These are phyloP conservation scores for Colletotrichum agaves DNA, from an alignment of 2,329 filamentous ascomycete species.

Conservation along the genomic window DNA sequence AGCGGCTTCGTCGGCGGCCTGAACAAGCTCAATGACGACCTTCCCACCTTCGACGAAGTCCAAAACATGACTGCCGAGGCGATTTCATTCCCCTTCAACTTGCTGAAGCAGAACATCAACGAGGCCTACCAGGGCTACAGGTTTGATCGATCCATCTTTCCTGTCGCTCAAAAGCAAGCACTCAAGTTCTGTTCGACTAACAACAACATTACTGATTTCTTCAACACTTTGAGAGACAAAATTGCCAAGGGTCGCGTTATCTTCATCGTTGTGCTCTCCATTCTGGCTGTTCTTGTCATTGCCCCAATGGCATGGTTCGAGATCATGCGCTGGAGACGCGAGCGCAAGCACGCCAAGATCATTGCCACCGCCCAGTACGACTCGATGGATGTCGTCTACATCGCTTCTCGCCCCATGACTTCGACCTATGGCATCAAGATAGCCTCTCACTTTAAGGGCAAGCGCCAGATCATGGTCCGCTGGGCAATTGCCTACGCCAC, in stretches of 20 bases:
- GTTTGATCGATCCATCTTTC: constrained; percentile 83
- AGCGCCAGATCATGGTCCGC: constrained; percentile 77
- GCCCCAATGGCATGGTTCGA: constrained; percentile 85
- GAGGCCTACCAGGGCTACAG: constrained; percentile 76
- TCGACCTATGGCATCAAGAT: constrained; percentile 77
- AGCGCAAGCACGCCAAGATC: constrained; percentile 75
- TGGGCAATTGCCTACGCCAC: constrained; percentile 93
- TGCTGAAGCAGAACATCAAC: constrained; percentile 79
- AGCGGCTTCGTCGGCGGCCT: constrained; percentile 75
- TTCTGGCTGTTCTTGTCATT: constrained; percentile 78
- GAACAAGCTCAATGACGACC: constrained; percentile 76
- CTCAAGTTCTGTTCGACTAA: constrained; percentile 91
- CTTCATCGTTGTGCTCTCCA: constrained; percentile 79
- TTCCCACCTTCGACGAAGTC: constrained; percentile 86
- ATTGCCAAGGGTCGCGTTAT: constrained; percentile 76
- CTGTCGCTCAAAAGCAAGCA: constrained; percentile 83
- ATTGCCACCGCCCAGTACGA: constrained; percentile 76
- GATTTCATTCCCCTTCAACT: constrained; percentile 82
- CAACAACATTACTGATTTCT: constrained; percentile 84
- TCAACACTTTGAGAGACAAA: constrained; percentile 74
- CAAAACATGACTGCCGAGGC: constrained; percentile 82
- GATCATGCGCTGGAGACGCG: constrained; percentile 78
- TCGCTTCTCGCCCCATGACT: constrained; percentile 83
- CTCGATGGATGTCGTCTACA: constrained; percentile 88
- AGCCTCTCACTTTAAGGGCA: constrained; percentile 71